These are phyloP conservation scores for Scalesia atractyloides DNA, from an alignment of 129 eudicot species.

Conservation along the genomic window DNA sequence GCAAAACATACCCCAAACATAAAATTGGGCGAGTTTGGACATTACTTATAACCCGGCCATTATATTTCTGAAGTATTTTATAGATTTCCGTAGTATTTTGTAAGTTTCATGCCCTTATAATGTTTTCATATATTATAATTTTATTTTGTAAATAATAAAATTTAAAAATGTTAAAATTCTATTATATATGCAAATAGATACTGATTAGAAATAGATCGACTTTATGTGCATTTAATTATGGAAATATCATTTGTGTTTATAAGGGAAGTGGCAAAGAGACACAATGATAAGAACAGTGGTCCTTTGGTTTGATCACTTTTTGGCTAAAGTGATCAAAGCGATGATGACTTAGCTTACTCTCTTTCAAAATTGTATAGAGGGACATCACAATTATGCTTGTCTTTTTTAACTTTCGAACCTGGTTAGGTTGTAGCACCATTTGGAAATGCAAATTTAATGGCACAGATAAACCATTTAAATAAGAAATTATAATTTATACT, in stretches of 20 bases:
- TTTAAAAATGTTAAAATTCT: too few relatives aligned
- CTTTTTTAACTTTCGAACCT: not conserved
- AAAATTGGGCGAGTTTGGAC: too few relatives aligned
- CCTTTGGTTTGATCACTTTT: conserved; percentile 32
- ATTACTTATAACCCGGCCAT: too few relatives aligned
- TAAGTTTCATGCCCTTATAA: too few relatives aligned
- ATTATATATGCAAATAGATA: not conserved
- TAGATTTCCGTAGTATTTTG: too few relatives aligned
- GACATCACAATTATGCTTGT: conserved; percentile 28
- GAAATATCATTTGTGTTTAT: conserved; percentile 9
- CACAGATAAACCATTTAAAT: not conserved
- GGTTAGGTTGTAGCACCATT: conserved; percentile 1
- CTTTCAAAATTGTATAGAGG: conserved; percentile 27
- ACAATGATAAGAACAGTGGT: conserved; percentile 30
- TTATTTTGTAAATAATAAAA: too few relatives aligned
- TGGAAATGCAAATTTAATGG: not conserved
- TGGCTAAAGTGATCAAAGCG: conserved; percentile 30
- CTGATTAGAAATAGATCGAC: not conserved
- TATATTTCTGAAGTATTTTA: too few relatives aligned
- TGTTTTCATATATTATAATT: too few relatives aligned
- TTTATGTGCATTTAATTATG: conserved; percentile 1
- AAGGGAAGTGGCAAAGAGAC: conserved; percentile 20
- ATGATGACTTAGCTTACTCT: conserved; percentile 36
- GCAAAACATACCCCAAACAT: too few relatives aligned
- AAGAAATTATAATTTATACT: not conserved